Evolutionary conservation across 768 basidiomycete genomes (phyloP).

Genomic region (Gymnopilus dilepis): DNA sequence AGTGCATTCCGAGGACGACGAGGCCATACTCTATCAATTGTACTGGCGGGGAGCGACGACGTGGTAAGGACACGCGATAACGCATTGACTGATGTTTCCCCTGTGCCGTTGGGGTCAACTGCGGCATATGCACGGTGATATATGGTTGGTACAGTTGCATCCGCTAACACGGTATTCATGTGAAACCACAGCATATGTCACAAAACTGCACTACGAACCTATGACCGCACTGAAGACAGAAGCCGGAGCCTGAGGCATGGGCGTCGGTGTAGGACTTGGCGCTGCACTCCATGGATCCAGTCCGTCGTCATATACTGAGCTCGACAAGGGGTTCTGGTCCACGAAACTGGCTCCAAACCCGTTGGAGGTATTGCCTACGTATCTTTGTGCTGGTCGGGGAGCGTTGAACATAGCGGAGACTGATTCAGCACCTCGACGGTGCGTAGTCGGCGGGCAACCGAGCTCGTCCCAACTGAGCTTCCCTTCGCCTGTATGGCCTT

Average conservation of each 20-base stretch:
- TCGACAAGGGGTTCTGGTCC: constrained; percentile 75
- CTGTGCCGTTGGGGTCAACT: constrained; percentile 72
- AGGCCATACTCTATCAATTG: constrained; percentile 73
- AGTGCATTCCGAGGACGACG: constrained; percentile 2
- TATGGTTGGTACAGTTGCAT: constrained; percentile 78
- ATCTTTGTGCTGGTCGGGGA: constrained; percentile 75
- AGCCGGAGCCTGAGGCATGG: constrained; percentile 52
- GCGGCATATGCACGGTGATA: constrained; percentile 77
- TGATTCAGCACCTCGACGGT: constrained; percentile 13
- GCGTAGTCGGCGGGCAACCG: constrained; percentile 15
- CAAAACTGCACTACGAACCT: constrained; percentile 45
- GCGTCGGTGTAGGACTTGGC: constrained; percentile 73
- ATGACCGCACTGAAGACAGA: constrained; percentile 73
- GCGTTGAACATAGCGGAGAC: constrained; percentile 77
- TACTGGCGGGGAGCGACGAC: constrained; percentile 79
- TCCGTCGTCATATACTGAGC: constrained; percentile 80
- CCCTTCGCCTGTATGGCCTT: constrained; percentile 23
- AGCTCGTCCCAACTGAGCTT: neutral
- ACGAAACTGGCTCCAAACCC: constrained; percentile 77
- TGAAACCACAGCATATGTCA: neutral
- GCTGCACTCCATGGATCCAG: constrained; percentile 81
- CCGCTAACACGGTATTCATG: constrained; percentile 48
- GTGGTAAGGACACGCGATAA: constrained; percentile 82
- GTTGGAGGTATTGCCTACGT: constrained; percentile 54
- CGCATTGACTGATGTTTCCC: constrained; percentile 83